phyloP scores from a whole-genome alignment of 306 rosid species.

The Sechiopsis laciniata region DNA sequence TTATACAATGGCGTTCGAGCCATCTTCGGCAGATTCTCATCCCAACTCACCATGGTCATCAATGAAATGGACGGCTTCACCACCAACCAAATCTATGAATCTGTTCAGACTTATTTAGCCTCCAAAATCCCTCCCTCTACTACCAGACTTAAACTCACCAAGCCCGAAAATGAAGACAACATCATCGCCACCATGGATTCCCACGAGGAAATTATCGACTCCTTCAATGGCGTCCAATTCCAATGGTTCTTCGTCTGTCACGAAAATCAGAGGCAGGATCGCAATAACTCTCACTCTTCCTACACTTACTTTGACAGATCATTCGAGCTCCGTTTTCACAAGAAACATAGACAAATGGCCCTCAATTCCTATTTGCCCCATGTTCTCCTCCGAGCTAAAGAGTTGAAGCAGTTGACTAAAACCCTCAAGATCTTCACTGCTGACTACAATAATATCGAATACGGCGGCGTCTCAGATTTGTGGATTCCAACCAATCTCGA shows the following conservation, averaged over 20 bases:
- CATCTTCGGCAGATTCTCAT: slow-evolving; percentile 38
- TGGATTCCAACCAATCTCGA: slow-evolving; percentile 53
- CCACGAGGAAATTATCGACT: slow-evolving; percentile 34
- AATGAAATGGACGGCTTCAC: slow-evolving; percentile 61
- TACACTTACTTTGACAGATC: slow-evolving; percentile 39
- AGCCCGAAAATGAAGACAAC: slow-evolving; percentile 35
- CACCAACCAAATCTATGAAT: slow-evolving; percentile 51
- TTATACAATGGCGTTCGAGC: slow-evolving; percentile 24
- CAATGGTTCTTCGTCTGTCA: slow-evolving; percentile 42
- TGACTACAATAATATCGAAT: slow-evolving; percentile 24
- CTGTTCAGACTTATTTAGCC: slow-evolving; percentile 53
- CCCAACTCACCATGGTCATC: slow-evolving; percentile 48
- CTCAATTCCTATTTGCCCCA: slow-evolving; percentile 45
- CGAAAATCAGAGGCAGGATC: slow-evolving; percentile 15
- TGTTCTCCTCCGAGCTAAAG: slow-evolving; percentile 35
- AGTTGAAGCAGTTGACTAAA: slow-evolving; percentile 38
- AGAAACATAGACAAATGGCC: slow-evolving; percentile 48
- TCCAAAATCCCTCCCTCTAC: slow-evolving; percentile 45
- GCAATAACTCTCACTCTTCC: slow-evolving; percentile 25
- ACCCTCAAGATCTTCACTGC: slow-evolving; percentile 50
- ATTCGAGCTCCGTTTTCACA: slow-evolving; percentile 47
- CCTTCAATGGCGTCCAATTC: slow-evolving; percentile 42
- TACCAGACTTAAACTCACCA: slow-evolving; percentile 37
- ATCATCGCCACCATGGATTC: slow-evolving; percentile 43
- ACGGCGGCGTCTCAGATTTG: slow-evolving; percentile 22